phyloP scores from a whole-genome alignment of 169 alveolate genomes.

The Miamiensis avidus region DNA sequence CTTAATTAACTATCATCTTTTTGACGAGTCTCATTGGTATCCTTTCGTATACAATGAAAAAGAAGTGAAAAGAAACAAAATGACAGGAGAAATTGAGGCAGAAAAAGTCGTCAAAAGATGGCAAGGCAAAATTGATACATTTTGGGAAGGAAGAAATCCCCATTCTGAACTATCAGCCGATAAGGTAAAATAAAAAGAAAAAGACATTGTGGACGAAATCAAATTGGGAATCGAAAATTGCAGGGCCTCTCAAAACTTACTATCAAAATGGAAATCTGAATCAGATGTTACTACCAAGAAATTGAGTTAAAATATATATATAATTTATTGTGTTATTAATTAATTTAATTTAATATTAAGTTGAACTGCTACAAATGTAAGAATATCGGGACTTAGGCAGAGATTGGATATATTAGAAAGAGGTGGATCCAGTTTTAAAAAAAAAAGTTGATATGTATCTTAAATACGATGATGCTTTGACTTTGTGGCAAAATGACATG shows the following conservation, averaged over 20 bases:
- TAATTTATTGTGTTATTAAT: too few species aligned
- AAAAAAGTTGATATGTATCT: not conserved
- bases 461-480: not conserved
- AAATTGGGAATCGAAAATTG: not conserved
- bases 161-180: not conserved
- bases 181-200: too few species aligned
- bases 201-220: not conserved
- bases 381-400: not conserved
- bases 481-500: not conserved
- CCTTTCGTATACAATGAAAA: not conserved
- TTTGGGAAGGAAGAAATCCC: not conserved
- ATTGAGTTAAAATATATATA: not conserved
- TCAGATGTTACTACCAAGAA: not conserved
- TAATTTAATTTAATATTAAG: not conserved
- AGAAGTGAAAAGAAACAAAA: too few species aligned
- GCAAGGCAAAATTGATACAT: not conserved
- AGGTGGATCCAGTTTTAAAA: not conserved
- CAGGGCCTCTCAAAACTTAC: not conserved
- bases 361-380: not conserved
- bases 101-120: not conserved
- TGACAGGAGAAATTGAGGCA: not conserved
- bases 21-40: not conserved
- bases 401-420: not conserved
- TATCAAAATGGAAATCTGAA: not conserved
- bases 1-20: slow-evolving; percentile 29